A percentile compares a stretch with the other conserved stretches of the same genome.
Conservation (phyloP, 2,329 filamentous ascomycete species). For the Phialemonium atrogriseum region DNA sequence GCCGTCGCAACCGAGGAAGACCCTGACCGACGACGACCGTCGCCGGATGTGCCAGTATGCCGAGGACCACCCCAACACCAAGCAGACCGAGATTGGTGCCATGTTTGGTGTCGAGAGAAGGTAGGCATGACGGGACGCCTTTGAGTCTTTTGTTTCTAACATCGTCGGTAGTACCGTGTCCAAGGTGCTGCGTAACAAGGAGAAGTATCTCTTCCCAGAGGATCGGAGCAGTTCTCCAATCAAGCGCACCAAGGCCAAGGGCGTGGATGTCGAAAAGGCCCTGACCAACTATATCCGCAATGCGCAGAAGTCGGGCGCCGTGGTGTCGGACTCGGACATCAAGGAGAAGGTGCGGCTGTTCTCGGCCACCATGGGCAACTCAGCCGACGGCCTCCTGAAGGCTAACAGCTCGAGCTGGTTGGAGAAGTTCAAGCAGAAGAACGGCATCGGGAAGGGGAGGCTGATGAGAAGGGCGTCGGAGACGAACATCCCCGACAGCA, state of each 20-base stretch:
- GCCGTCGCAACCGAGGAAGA: conserved; percentile 66
- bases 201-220: conserved; percentile 81
- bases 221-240: conserved; percentile 72
- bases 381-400: conserved; percentile 63
- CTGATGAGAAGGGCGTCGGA: conserved; percentile 52
- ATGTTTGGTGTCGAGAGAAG: conserved; percentile 96
- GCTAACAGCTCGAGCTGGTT: conserved; percentile 72
- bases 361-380: conserved; percentile 58
- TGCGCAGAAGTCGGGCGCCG: conserved; percentile 64
- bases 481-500: conserved; percentile 62
- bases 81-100: conserved; percentile 93
- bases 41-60: conserved; percentile 91
- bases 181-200: conserved; percentile 89
- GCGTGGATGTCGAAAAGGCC: conserved; percentile 84
- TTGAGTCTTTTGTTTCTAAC: conserved; percentile 16
- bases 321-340: conserved; percentile 72
- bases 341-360: conserved; percentile 79
- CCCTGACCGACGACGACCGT: conserved; percentile 83
- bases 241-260: conserved; percentile 77
- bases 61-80: conserved; percentile 79
- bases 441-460: conserved; percentile 46
- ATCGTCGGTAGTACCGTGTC: conserved; percentile 74
- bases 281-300: conserved; percentile 82
- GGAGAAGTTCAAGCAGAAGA: conserved; percentile 92
- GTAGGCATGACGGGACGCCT: conserved; percentile 40